phyloP scores from a whole-genome alignment of 208 protist species.

The Porcisia deanei region DNA sequence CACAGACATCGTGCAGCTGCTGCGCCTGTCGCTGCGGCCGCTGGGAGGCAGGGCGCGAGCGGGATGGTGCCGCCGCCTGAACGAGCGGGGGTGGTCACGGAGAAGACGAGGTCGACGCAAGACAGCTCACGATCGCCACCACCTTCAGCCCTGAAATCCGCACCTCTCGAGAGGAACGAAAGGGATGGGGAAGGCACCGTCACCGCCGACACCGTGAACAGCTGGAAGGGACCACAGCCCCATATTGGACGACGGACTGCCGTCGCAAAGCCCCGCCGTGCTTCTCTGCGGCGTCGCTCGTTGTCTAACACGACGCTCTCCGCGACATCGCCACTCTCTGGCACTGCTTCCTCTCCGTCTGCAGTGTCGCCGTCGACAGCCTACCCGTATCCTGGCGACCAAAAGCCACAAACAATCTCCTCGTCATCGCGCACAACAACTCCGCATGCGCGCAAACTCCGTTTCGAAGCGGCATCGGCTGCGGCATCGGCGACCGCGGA shows the following conservation, averaged over 20 bases:
- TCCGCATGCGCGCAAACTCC: constrained; percentile 15
- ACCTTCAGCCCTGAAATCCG: neutral
- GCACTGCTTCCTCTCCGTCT: neutral
- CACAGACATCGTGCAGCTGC: neutral
- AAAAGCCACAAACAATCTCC: neutral
- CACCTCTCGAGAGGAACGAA: neutral
- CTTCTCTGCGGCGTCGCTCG: constrained; percentile 10
- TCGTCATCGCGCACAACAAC: neutral
- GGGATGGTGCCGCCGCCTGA: neutral
- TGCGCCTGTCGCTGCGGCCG: neutral
- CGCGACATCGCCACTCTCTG: constrained; percentile 4
- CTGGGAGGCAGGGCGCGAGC: neutral
- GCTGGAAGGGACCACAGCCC: neutral
- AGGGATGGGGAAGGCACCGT: neutral
- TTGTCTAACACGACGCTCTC: neutral
- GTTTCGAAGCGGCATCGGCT: neutral
- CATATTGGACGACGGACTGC: neutral
- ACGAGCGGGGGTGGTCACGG: neutral
- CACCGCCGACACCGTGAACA: neutral
- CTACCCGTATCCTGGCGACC: neutral
- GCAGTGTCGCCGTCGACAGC: neutral
- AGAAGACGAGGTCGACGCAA: neutral
- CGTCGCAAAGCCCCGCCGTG: constrained; percentile 8
- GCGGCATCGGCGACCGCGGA: neutral
- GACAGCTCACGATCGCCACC: neutral